Evolutionary conservation across 768 basidiomycete species (phyloP).

Genomic region (Tephrocybe sp.): DNA sequence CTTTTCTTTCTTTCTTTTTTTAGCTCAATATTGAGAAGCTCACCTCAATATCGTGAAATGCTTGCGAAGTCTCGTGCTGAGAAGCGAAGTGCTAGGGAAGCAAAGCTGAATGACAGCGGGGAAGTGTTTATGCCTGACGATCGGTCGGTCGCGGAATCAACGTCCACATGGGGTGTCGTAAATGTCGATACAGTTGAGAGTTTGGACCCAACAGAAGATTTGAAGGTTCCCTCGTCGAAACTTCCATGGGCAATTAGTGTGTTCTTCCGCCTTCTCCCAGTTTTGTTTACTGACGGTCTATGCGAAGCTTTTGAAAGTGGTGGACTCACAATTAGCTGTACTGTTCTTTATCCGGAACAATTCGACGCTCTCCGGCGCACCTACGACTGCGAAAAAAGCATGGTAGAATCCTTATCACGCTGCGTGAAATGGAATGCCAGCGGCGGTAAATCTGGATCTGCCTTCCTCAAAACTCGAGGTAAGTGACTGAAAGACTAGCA

Average conservation of each 20-base stretch:
- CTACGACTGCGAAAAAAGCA: constrained; percentile 92
- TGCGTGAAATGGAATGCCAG: constrained; percentile 96
- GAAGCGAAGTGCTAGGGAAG: constrained; percentile 65
- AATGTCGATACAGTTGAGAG: constrained; percentile 71
- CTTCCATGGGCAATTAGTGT: constrained; percentile 81
- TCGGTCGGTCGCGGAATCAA: constrained; percentile 74
- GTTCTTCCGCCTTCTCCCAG: constrained; percentile 24
- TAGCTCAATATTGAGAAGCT: constrained; percentile 42
- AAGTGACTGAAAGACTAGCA: constrained; percentile 13
- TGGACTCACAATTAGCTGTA: constrained; percentile 88
- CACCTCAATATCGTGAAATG: constrained; percentile 81
- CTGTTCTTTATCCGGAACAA: constrained; percentile 93
- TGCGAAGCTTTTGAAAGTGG: constrained; percentile 86
- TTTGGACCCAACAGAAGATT: constrained; percentile 73
- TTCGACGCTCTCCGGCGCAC: constrained; percentile 92
- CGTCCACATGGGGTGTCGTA: constrained; percentile 91
- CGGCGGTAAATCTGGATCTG: constrained; percentile 96
- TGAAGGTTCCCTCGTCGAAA: constrained; percentile 74
- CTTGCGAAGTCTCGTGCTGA: constrained; percentile 74
- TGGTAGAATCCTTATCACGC: constrained; percentile 89
- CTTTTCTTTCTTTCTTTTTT: constrained; percentile 1
- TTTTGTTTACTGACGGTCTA: constrained; percentile 9
- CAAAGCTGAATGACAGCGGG: constrained; percentile 58
- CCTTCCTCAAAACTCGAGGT: constrained; percentile 96
- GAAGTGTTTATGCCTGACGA: constrained; percentile 96